These are phyloP conservation scores for Boletus pseudopeckii DNA, from an alignment of 768 basidiomycete genomes.

Conservation along the genomic window DNA sequence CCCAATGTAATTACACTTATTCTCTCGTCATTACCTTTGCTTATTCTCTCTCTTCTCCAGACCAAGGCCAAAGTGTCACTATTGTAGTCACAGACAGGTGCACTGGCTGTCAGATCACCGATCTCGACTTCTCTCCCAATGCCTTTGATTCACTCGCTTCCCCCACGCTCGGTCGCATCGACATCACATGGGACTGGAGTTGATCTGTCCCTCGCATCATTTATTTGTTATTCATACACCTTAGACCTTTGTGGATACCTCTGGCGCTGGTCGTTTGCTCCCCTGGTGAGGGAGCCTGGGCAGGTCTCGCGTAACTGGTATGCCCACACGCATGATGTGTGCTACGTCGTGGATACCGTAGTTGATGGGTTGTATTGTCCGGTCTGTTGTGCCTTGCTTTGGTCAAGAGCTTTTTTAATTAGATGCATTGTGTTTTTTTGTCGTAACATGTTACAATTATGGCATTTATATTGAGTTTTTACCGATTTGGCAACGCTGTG, in stretches of 20 bases:
- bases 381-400: conserved; percentile 29
- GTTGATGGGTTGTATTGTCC: conserved; percentile 28
- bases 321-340: conserved; percentile 22
- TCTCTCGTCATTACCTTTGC: not conserved
- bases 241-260: not conserved
- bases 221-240: conserved; percentile 29
- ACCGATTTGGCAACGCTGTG: not conserved
- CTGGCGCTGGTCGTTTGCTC: conserved; percentile 21
- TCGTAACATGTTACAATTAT: too few species aligned
- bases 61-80: conserved; percentile 45
- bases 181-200: conserved; percentile 49
- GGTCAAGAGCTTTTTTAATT: conserved; percentile 31
- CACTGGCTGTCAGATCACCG: conserved; percentile 43
- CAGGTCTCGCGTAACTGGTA: conserved; percentile 7
- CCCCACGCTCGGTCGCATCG: conserved; percentile 48
- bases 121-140: conserved; percentile 61
- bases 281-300: conserved; percentile 28
- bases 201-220: not conserved
- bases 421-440: not conserved
- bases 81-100: conserved; percentile 65
- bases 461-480: not conserved
- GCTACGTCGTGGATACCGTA: conserved; percentile 26
- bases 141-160: conserved; percentile 53
- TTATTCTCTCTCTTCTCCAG: conserved; percentile 34
- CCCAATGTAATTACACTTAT: conserved; percentile 43